Conservation (phyloP, 2,329 filamentous ascomycete genomes). For the Fusarium cicatricum region DNA sequence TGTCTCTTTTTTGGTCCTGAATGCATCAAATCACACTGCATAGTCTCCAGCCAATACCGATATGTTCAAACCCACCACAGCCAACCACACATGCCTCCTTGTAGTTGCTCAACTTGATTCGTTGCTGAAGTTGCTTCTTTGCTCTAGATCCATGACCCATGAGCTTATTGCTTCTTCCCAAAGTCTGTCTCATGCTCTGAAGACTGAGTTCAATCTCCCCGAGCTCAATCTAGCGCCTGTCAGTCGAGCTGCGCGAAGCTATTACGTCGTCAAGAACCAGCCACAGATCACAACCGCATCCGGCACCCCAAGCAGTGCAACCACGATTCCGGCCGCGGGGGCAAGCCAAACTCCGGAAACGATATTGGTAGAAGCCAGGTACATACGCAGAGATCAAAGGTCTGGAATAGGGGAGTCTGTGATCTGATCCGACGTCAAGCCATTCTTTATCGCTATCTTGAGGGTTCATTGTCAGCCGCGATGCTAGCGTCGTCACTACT, state of each 20-base stretch:
- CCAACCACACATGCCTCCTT: no score
- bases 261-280: neutral
- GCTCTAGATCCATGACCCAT: conserved; percentile 3
- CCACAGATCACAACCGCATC: neutral
- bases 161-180: neutral
- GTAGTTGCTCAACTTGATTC: neutral
- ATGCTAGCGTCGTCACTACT: neutral
- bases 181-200: neutral
- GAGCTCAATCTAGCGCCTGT: conserved; percentile 1
- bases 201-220: neutral
- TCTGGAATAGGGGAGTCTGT: no score
- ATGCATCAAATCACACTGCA: no score
- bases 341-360: neutral
- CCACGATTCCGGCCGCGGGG: neutral
- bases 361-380: neutral
- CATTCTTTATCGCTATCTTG: neutral
- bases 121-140: conserved; percentile 6
- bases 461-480: conserved; percentile 4
- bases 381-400: no score
- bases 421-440: neutral
- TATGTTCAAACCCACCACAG: no score
- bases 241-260: neutral
- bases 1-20: no score
- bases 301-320: neutral
- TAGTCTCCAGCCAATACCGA: no score